Percentiles rank a stretch among this genome's conserved stretches.
phyloP scores from a whole-genome alignment of 2,329 filamentous ascomycete genomes.

The Akanthomyces lecanii region DNA sequence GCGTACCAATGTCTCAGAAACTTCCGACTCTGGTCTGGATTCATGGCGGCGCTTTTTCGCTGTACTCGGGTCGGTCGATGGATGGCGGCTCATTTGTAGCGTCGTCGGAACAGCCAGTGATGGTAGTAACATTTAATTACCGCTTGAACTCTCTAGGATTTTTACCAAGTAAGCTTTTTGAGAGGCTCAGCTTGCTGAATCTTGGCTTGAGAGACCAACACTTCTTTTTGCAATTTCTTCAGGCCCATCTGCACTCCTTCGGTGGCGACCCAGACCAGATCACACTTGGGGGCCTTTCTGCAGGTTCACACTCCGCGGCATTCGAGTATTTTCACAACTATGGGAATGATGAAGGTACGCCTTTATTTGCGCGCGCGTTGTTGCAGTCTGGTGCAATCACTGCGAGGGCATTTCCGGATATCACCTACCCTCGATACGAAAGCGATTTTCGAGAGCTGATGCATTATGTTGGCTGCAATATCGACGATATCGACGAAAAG shows the following conservation, averaged over 20 bases:
- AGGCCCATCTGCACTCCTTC: slow-evolving; percentile 48
- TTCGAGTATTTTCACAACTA: slow-evolving; percentile 38
- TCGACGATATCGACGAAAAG: slow-evolving; percentile 25
- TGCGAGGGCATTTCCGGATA: slow-evolving; percentile 33
- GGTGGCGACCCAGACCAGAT: slow-evolving; percentile 50
- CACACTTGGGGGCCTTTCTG: slow-evolving; percentile 52
- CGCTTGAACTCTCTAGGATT: slow-evolving; percentile 35
- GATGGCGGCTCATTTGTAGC: slow-evolving; percentile 27
- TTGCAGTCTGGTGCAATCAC: slow-evolving; percentile 37
- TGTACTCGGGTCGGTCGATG: slow-evolving; percentile 16
- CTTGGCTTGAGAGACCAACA: slow-evolving; percentile 51
- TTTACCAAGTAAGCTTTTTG: slow-evolving; percentile 40
- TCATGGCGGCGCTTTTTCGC: slow-evolving; percentile 34
- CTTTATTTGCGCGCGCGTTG: slow-evolving; percentile 32
- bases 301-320: slow-evolving; percentile 41
- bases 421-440: slow-evolving; percentile 31
- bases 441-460: slow-evolving; percentile 30
- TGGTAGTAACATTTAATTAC: slow-evolving; percentile 43
- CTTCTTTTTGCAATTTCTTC: slow-evolving; percentile 49
- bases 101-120: slow-evolving; percentile 34
- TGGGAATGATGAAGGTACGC: slow-evolving; percentile 26
- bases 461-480: slow-evolving; percentile 27
- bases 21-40: slow-evolving; percentile 38
- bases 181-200: slow-evolving; percentile 40
- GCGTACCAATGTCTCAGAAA: slow-evolving; percentile 30